Base-by-base conservation (phyloP, 371 early-diverging fungal species). In the Syncephalastrum racemosum region DNA sequence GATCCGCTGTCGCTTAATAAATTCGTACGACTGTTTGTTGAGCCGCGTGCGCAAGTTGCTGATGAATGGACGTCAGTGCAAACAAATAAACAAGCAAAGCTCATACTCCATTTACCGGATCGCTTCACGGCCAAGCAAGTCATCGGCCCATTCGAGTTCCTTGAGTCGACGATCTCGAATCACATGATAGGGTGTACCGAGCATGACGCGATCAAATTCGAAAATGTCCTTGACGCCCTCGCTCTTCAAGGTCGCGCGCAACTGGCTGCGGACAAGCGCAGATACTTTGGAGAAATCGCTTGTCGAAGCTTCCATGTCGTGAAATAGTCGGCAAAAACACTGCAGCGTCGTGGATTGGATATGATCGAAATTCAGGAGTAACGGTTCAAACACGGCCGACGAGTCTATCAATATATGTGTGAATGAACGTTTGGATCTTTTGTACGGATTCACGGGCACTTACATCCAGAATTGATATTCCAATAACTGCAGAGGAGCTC, bases 111-210 rank as follows among this genome's bases (percentile, higher is more conserved):
- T 56, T 50, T 70, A 90, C 90, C 83, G 71, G 10, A 89, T 82
- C 24, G 88, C 83, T 54, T 77, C 75, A 56, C 83, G 72, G 39
- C 80, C 77, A 59, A 88, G 68, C 46, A 88, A 58, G 55, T 82
- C 87, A 58, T 89, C 89, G 4, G 84, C 89, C 64, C 79, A 76
- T 65, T 89, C 90, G 1, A 89, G 66, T 47, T 88, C 88, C 60
- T 84, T 86, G 12, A 89, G 61, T 60, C 87, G 78, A 45, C 89
- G 63, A 61, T 88, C 87, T 13, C 87, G 70, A 24, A 90, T 83
- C 1, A 79, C 68, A 47, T 73, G 65, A 57, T 86, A 88, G 13
- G 87, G 82, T n/a, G 82, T 80, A 1, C 80, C 75, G 25, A 87
- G 56, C 85, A 90, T 86, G 46, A 71, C 79, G 6, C 73, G 70